Percentiles rank a stretch among this genome's conserved stretches.
Conservation (phyloP, 805 yeast genomes). For the Candida dendrica region DNA sequence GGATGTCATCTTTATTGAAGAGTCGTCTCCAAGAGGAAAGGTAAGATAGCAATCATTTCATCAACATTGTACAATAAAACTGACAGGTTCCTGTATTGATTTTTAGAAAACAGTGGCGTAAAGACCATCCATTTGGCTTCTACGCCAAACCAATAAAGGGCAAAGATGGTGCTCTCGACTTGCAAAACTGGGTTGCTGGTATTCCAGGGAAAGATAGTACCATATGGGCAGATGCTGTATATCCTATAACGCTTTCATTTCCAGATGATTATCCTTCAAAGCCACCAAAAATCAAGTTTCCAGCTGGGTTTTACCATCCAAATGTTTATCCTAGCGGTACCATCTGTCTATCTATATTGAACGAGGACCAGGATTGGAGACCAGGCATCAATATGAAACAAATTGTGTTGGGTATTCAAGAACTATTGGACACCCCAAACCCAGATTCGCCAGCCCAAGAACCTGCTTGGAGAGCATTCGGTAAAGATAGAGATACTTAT, state of each 20-base stretch:
- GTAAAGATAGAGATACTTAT: conserved; percentile 60
- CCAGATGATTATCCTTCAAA: conserved; percentile 93
- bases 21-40: conserved; percentile 83
- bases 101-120: conserved; percentile 88
- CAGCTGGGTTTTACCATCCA: conserved; percentile 90
- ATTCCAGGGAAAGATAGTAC: conserved; percentile 90
- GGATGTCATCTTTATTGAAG: conserved; percentile 4
- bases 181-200: conserved; percentile 89
- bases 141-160: conserved; percentile 82
- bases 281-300: conserved; percentile 91
- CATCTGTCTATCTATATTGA: conserved; percentile 83
- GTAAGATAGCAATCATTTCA: no score
- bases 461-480: conserved; percentile 88
- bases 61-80: no score
- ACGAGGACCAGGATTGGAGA: conserved; percentile 96
- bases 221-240: conserved; percentile 85
- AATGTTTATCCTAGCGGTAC: conserved; percentile 98
- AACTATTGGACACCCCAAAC: conserved; percentile 81
- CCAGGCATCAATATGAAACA: conserved; percentile 93
- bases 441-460: conserved; percentile 97
- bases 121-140: conserved; percentile 97
- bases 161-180: conserved; percentile 77
- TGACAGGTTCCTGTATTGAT: no score
- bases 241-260: conserved; percentile 74
- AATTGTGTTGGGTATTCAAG: conserved; percentile 87